Evolutionary conservation across 2,329 filamentous ascomycete genomes (phyloP).

Genomic region (Claviceps pazoutovae): DNA sequence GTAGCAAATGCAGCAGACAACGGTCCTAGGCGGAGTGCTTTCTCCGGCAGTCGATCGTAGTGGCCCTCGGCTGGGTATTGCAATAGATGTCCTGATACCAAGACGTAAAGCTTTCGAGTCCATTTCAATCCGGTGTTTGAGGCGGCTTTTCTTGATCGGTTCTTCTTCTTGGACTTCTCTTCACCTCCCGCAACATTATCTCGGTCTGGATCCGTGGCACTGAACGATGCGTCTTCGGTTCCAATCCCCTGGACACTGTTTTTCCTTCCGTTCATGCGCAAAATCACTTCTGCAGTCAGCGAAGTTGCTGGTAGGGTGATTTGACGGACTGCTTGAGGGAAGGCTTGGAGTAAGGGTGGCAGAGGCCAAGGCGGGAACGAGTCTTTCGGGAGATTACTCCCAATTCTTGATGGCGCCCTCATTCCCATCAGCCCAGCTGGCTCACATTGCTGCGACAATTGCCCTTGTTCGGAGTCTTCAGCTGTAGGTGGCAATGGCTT

Average conservation of each 20-base stretch:
- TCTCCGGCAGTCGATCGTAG: slow-evolving; percentile 61
- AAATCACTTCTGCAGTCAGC: slow-evolving; percentile 53
- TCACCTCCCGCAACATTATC: slow-evolving; percentile 15
- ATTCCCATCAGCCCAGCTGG: slow-evolving; percentile 6
- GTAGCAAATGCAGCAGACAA: slow-evolving; percentile 69
- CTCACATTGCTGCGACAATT: slow-evolving; percentile 4
- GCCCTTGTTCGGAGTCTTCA: slow-evolving; percentile 7
- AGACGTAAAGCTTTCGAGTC: slow-evolving; percentile 57
- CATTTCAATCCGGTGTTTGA: slow-evolving; percentile 42
- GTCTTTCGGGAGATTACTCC: slow-evolving; percentile 13
- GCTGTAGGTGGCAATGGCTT: slow-evolving; percentile 18
- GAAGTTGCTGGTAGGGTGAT: slow-evolving; percentile 54
- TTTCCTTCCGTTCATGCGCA: slow-evolving; percentile 45
- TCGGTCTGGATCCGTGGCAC: background rate
- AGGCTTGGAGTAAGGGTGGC: slow-evolving; percentile 75
- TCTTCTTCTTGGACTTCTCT: slow-evolving; percentile 29
- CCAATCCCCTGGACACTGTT: slow-evolving; percentile 7
- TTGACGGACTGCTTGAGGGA: slow-evolving; percentile 69
- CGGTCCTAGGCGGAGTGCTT: slow-evolving; percentile 55
- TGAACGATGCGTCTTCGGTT: slow-evolving; percentile 6
- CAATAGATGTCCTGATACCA: slow-evolving; percentile 58
- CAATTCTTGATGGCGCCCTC: slow-evolving; percentile 7
- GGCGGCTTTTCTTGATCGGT: slow-evolving; percentile 27
- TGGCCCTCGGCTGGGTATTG: slow-evolving; percentile 60
- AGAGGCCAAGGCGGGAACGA: slow-evolving; percentile 42